Evolutionary conservation across 441 rosid genomes (phyloP).

Genomic region (Isatis lusitanica): DNA sequence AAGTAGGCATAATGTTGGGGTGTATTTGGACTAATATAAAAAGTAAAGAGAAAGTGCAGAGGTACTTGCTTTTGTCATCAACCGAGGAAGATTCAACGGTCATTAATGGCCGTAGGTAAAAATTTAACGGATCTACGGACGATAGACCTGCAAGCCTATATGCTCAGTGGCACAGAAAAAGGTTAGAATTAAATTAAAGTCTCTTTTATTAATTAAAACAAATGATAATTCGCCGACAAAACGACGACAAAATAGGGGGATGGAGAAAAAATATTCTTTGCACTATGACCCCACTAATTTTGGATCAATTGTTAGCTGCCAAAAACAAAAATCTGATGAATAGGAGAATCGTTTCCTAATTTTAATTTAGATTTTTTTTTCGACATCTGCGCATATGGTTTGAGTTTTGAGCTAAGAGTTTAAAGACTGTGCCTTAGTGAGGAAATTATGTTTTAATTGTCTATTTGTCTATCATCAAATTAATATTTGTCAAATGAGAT

Average conservation of each 20-base stretch:
- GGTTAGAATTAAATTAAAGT: not conserved
- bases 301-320: not conserved
- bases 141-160: not conserved
- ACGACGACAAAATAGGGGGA: not conserved
- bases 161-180: not conserved
- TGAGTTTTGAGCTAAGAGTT: not conserved
- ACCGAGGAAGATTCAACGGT: constrained; percentile 21
- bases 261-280: constrained; percentile 4
- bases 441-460: not conserved
- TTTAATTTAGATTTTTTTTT: not conserved
- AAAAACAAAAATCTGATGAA: not conserved
- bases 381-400: not conserved
- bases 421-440: not conserved
- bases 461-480: not conserved
- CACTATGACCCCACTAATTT: constrained; percentile 24
- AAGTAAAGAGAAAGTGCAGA: not conserved
- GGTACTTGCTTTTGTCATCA: constrained; percentile 7
- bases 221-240: constrained; percentile 25
- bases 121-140: constrained; percentile 24
- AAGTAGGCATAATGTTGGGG: constrained; percentile 8
- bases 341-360: not conserved
- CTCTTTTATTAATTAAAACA: not conserved
- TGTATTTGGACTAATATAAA: not conserved
- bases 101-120: constrained; percentile 7
- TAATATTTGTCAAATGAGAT: not conserved